phyloP scores from a whole-genome alignment of 2,329 filamentous ascomycete genomes.

The Diaporthe sp. region DNA sequence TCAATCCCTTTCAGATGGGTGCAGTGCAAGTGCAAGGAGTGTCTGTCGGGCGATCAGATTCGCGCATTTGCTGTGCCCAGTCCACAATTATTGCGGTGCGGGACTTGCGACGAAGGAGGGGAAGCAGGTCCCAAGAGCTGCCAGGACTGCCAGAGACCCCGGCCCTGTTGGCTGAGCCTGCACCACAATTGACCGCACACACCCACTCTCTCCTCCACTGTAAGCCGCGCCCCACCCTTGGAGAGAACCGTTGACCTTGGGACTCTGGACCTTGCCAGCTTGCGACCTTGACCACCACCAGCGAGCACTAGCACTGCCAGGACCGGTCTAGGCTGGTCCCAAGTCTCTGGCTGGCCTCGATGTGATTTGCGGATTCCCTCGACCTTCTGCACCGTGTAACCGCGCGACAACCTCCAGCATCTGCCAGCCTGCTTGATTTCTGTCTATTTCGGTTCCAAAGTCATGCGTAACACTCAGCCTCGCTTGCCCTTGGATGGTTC shows the following conservation, averaged over 20 bases:
- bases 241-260: conserved; percentile 8
- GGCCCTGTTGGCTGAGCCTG: conserved; percentile 26
- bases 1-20: conserved; percentile 2
- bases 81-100: conserved; percentile 27
- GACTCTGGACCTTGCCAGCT: conserved; percentile 9
- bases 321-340: conserved; percentile 30
- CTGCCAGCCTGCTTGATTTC: not conserved
- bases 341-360: conserved; percentile 23
- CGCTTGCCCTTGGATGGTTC: not conserved
- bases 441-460: not conserved
- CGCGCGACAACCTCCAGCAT: conserved; percentile 35
- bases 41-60: conserved; percentile 14
- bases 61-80: conserved; percentile 24
- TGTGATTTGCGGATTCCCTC: conserved; percentile 35
- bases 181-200: conserved; percentile 10
- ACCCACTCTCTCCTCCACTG: conserved; percentile 11
- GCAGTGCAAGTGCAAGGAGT: conserved; percentile 1
- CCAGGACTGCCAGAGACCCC: conserved; percentile 14
- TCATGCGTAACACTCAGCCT: not conserved
- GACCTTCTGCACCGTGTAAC: conserved; percentile 19
- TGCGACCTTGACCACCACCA: conserved; percentile 4
- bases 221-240: conserved; percentile 22
- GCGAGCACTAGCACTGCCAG: not conserved
- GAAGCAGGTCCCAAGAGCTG: conserved; percentile 4
- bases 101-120: conserved; percentile 32